Percentiles rank a stretch among this genome's conserved stretches.
Evolutionary conservation across 495 filamentous ascomycete species (phyloP).

Genomic region (Wilcoxina mikolae): DNA sequence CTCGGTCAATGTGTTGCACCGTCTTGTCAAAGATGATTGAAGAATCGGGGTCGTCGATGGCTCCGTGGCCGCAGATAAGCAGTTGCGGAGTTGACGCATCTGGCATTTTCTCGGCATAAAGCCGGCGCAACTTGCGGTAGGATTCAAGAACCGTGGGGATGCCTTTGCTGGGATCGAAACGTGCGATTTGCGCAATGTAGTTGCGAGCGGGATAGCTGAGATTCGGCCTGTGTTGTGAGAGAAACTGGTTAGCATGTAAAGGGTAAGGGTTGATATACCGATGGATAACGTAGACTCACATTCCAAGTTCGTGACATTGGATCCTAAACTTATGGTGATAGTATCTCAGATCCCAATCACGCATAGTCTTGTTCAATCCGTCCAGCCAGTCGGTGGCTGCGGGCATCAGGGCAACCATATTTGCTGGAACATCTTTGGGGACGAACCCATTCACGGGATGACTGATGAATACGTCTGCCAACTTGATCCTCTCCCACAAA

Average conservation of each 20-base stretch:
- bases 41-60: constrained; percentile 74
- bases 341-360: constrained; percentile 57
- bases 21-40: constrained; percentile 56
- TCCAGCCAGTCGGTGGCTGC: constrained; percentile 83
- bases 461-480: constrained; percentile 66
- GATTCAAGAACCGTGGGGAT: constrained; percentile 66
- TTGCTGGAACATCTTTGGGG: constrained; percentile 47
- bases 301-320: constrained; percentile 43
- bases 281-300: constrained; percentile 31
- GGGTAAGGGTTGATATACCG: background rate
- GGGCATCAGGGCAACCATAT: constrained; percentile 63
- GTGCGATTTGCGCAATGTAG: constrained; percentile 71
- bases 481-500: constrained; percentile 57
- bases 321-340: constrained; percentile 64
- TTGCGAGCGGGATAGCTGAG: constrained; percentile 56
- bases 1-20: constrained; percentile 47
- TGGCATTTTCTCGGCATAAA: constrained; percentile 35
- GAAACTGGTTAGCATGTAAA: too few relatives aligned
- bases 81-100: constrained; percentile 50
- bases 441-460: constrained; percentile 72
- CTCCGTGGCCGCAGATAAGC: constrained; percentile 63
- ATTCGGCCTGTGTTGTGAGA: constrained; percentile 37
- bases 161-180: constrained; percentile 79
- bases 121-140: constrained; percentile 57
- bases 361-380: constrained; percentile 67